Base-by-base conservation (phyloP, 2,329 filamentous ascomycete genomes). In the Neofusicoccum ribis region DNA sequence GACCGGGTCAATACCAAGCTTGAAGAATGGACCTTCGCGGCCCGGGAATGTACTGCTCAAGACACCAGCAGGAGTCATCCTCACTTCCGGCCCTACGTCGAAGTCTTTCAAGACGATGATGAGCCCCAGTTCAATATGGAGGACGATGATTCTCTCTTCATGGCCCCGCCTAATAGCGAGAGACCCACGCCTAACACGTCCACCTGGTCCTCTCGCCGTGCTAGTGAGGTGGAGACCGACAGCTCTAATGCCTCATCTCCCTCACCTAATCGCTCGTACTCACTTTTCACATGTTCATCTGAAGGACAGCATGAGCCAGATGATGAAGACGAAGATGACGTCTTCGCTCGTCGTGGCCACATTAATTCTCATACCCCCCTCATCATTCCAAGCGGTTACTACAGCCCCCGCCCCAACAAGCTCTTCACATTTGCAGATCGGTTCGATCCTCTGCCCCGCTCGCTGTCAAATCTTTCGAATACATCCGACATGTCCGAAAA, bases 1-100 rank as follows among this genome's bases (percentile, higher is more conserved):
- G 70, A 75, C 14, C 68, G 71, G 8, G 72, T 76, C 43, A 74
- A 76, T 36, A 69, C 70, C 0, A 76, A 75, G 60, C 69, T 77
- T 6, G 66, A 68, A 2, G 70, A 74, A 27, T 76, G 75, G 72
- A 69, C 72, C 15, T 71, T 60, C 8, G 63, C 54, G 12, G 54
- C 56, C 66, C 67, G 12, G 51, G 61, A 14, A 12, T 36, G 41
- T 20, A 56, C 52, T 23, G 46, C 17, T 61, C 59, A 52, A 27
- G 63, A 5, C 34, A 59, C 15, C 5, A 65, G 36, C 27, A 37
- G 51, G 3, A 60, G 65, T 27, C 60, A 63, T 47, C 46, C 64
- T 64, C 17, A 69, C 68, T 37, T 71, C 64, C 15, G 62, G 66
- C 17, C 63, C 11, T 65, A 65, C 0, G 44, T 69, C 0, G 72